Base-by-base conservation (phyloP, 176 grass and related monocot genomes). In the Triticum timopheevii region DNA sequence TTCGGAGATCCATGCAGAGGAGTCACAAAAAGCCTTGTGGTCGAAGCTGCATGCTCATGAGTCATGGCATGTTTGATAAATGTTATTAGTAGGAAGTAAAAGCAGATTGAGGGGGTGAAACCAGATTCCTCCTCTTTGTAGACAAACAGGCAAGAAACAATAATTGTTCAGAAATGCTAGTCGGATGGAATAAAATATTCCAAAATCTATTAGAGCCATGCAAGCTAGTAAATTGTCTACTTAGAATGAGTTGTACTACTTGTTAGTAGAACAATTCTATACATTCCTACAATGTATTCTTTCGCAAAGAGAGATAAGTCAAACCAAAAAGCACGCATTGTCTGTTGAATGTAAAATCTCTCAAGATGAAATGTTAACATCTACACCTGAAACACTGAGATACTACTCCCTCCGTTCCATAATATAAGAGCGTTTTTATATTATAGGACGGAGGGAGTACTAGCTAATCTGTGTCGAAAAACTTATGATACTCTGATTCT, bases 21-120 rank as follows among this genome's bases (percentile, higher is more conserved):
- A 65, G 68, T 94, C 72, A 93, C 89, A 40, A 99, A 99, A 85
- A 96, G 89, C 84, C 94, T 99, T 81, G 89, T 80, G 8, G 89
- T 99, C 23, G 97, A 99, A 94, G 97, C 92, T 87, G 91, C 94
- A 79, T 99, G 97, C 79, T 94, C 90, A 61, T 94, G 82, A 93
- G 76, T 94, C 90, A 61, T 94, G 82, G 90, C 84, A 79, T 42
- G 70, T 71, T 82, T 67, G 74, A 50, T 83, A 79, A 64, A 69
- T 76, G 58, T 33, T 45, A 13, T 63, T 82, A 54, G 64, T 85
- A 77, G 90, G 71, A 88, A 70, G 52, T 5, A 80, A 77, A 61
- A 85, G 83, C 72, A 78, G 30, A 71, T 40, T 8, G 28, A 81
- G 82, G 73, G 79, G 89, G 33, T 71, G 82, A 91, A 91, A 76